Evolutionary conservation across 2,329 filamentous ascomycete species (phyloP), one percentile per base, ranked within the genome.

Genomic region (Ophiostoma montium): DNA sequence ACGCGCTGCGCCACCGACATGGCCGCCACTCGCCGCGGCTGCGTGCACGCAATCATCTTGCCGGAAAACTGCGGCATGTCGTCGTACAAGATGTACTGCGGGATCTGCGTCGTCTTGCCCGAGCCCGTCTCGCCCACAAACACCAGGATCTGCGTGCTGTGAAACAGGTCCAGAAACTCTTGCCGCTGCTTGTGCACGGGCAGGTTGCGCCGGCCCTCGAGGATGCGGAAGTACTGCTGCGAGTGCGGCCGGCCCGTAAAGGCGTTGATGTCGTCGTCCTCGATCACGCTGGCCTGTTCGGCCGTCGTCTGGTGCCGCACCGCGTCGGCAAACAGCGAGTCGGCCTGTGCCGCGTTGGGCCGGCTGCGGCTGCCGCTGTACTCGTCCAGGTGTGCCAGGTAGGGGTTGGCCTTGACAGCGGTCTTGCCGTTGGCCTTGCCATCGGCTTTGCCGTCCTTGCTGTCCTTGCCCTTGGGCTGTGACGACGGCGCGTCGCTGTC

Each of bases 1-100:
- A 98, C 92, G 83, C 92, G 90, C 68, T 96, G 87, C 33, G 92
- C 92, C 16, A 98, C 92, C 43, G 89, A 95, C 88, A 95, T 98
- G 60, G 92, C 92, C 52, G 94, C 92, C 49, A 98, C 92, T 78
- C 92, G 86, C 65, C 94, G 84, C 54, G 92, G 92, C 67, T 98
- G 92, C 6, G 92, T 98, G 74, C 92, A 98, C 51, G 90, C 92
- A 52, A 98, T 83, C 67, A 95, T 82, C 71, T 95, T 95, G 63
- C 80, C 76, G 57, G 82, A 80, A 54, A 80, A 71, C 60, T 96
- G 86, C 23, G 92, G 90, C 31, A 95, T 76, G 66, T 98, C 92
- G 68, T 98, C 92, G 72, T 84, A 96, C 36, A 98, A 79, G 56
- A 98, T 90, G 65, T 95, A 98, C 65, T 98, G 92, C 2, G 92